Percentiles rank a stretch among this genome's conserved stretches.
Evolutionary conservation across 306 rosid genomes (phyloP).

Genomic region (Cercis canadensis): DNA sequence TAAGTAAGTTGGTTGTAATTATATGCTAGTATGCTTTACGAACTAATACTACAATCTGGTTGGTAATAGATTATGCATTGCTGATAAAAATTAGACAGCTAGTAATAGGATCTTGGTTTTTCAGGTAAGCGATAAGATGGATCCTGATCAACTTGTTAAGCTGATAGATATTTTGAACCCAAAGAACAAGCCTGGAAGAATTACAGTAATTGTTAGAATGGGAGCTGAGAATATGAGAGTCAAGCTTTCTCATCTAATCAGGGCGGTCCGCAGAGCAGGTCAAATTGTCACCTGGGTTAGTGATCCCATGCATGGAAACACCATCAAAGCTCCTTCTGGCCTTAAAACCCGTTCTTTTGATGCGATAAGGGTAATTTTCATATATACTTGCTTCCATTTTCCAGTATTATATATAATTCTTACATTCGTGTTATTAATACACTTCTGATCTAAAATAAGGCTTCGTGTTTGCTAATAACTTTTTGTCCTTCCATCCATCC

Average conservation of each 20-base stretch:
- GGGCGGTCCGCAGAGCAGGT: constrained; percentile 60
- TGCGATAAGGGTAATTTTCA: constrained; percentile 59
- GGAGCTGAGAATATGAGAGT: constrained; percentile 69
- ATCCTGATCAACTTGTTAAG: constrained; percentile 53
- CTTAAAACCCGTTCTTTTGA: constrained; percentile 62
- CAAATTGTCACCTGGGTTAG: constrained; percentile 67
- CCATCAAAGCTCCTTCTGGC: constrained; percentile 66
- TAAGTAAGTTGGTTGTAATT: neutral
- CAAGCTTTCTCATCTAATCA: constrained; percentile 60
- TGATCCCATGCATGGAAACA: constrained; percentile 68
- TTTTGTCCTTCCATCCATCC: too few species aligned
- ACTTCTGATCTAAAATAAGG: too few species aligned
- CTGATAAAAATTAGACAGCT: neutral
- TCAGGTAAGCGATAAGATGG: constrained; percentile 67
- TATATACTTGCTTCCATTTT: too few species aligned
- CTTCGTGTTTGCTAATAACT: too few species aligned
- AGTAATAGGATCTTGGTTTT: constrained; percentile 36
- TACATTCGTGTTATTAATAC: too few species aligned
- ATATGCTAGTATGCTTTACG: constrained; percentile 1
- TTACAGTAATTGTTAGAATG: constrained; percentile 60
- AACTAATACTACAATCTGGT: neutral
- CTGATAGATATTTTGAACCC: constrained; percentile 60
- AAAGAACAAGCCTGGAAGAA: constrained; percentile 61
- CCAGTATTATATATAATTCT: too few species aligned
- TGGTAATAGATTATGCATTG: constrained; percentile 8